A percentile compares a stretch with the other conserved stretches of the same genome.
Evolutionary conservation across 1,284 basidiomycete genomes (phyloP).

Genomic region (Fistulinella cinereoalba): DNA sequence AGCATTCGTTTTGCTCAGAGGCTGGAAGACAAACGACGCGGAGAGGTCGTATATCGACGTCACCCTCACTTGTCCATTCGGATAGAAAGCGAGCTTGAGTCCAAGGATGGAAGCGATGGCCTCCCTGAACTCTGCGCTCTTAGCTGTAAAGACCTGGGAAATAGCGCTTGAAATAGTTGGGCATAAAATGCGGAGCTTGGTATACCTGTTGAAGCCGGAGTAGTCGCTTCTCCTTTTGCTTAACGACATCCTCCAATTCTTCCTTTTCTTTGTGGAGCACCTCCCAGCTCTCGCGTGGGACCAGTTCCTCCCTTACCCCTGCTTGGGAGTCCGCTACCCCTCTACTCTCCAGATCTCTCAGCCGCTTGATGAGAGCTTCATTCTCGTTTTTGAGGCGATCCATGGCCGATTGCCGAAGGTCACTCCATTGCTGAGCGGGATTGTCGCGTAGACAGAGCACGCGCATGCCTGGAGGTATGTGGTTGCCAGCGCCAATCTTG

Average conservation of each 20-base stretch:
- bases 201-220: constrained; percentile 67
- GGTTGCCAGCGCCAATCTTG: constrained; percentile 73
- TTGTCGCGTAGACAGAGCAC: constrained; percentile 72
- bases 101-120: constrained; percentile 80
- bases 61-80: constrained; percentile 79
- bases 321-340: constrained; percentile 20
- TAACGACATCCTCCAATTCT: constrained; percentile 56
- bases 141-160: constrained; percentile 62
- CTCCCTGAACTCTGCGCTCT: constrained; percentile 78
- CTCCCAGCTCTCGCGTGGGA: constrained; percentile 71
- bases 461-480: constrained; percentile 68
- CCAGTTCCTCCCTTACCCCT: constrained; percentile 38
- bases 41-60: constrained; percentile 77
- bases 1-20: constrained; percentile 32
- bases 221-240: constrained; percentile 74
- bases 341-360: constrained; percentile 53
- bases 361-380: constrained; percentile 57
- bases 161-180: not conserved
- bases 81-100: constrained; percentile 80
- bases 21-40: constrained; percentile 72
- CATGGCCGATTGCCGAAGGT: constrained; percentile 63
- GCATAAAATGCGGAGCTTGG: not conserved
- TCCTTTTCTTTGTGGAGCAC: constrained; percentile 59
- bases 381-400: constrained; percentile 76
- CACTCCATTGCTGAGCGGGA: constrained; percentile 71